Evolutionary conservation across 2,329 filamentous ascomycete species (phyloP), one percentile per base, ranked within the genome.

Genomic region (Parafenestella ontariensis): DNA sequence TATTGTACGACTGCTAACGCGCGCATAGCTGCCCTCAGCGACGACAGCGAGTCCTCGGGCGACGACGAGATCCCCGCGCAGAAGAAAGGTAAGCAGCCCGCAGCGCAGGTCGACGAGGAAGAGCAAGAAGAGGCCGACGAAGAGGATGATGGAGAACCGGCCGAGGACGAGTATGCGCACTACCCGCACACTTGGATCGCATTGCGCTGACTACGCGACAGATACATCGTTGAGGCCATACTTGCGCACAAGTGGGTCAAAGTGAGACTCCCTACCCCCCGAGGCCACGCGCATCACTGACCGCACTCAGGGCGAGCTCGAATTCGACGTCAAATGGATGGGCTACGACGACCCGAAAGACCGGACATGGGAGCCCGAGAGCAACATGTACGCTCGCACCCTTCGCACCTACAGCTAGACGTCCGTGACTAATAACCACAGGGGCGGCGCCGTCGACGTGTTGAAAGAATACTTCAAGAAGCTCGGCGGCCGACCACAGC

Each of bases 261-360:
- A 47, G 66, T 66, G 24, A 9, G 55, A 18, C 21, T 80, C 33
- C 11, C 28, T 15, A 1, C 26, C 79, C 54, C 80, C 68, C 33
- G 13, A 18, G 28, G 15, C 48, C 41, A 34, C 15, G 26, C 28
- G n/a, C 31, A 45, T 41, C 29, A 49, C 59, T 68, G 20, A 65
- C 43, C 23, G 17, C 13, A 24, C 9, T n/a, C 44, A 69, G 66
- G 65, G 66, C 54, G 47, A 47, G 9, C 52, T 70, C 0, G 81
- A 82, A 42, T 92, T 89, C 68, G 82, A 88, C 46, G 89, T 95
- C 31, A 92, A 94, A 67, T 95, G 91, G 91, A 85, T 90, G 60
- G 90, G 90, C 3, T 95, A 88, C 58, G 85, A 90, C 0, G 84
- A 87, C 57, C 86, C 87, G 57, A 73, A 79, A 0, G 91, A 95